phyloP scores from a whole-genome alignment of 1,139 yeast species.

The Pichia norvegensis region DNA sequence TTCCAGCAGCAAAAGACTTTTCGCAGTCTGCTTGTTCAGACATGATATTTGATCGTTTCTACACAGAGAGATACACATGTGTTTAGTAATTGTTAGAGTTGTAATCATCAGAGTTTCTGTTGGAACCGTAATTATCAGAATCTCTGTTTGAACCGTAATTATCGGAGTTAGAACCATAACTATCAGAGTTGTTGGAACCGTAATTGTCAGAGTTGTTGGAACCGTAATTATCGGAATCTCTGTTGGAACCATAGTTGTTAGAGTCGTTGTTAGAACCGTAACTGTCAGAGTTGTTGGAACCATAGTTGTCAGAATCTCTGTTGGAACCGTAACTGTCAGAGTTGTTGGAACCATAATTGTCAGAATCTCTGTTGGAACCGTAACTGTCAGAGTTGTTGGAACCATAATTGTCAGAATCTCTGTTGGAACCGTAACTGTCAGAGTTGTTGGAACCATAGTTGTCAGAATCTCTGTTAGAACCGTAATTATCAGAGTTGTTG shows the following conservation, averaged over 20 bases:
- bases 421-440: conserved; percentile 11
- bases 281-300: conserved; percentile 17
- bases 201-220: background rate
- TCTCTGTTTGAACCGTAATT: conserved; percentile 1
- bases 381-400: conserved; percentile 10
- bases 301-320: conserved; percentile 12
- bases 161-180: conserved; percentile 11
- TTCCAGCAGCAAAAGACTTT: too few species aligned
- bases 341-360: conserved; percentile 9
- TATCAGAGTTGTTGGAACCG: conserved; percentile 6
- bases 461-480: conserved; percentile 8
- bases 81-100: conserved; percentile 12
- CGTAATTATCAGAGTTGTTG: conserved; percentile 13
- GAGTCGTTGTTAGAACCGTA: conserved; percentile 6
- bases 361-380: conserved; percentile 3
- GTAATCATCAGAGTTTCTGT: conserved; percentile 11
- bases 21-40: too few species aligned
- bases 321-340: conserved; percentile 11
- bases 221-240: conserved; percentile 3
- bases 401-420: conserved; percentile 5
- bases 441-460: conserved; percentile 14
- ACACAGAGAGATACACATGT: background rate
- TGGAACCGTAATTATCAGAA: conserved; percentile 4
- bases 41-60: too few species aligned
- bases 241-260: conserved; percentile 12